Evolutionary conservation across 1,139 yeast species (phyloP).

Genomic region (Magnusiomyces paraingens): DNA sequence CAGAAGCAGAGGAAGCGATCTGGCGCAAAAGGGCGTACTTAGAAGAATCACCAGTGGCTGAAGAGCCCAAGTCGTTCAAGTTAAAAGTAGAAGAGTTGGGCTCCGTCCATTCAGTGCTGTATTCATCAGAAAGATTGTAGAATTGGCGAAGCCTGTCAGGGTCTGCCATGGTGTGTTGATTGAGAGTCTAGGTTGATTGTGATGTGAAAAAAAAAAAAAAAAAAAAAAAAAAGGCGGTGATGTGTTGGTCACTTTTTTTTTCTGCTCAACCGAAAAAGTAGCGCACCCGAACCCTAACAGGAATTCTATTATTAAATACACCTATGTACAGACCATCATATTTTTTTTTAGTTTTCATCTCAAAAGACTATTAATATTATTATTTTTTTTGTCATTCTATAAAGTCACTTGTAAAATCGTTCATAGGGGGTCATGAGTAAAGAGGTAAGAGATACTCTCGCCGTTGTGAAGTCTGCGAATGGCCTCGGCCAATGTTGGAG

Average conservation of each 20-base stretch:
- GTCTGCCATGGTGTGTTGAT: slow-evolving; percentile 7
- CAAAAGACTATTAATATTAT: background rate
- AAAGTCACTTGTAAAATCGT: background rate
- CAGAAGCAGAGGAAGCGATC: slow-evolving; percentile 19
- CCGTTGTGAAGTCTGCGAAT: slow-evolving; percentile 96
- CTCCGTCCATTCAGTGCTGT: slow-evolving; percentile 28
- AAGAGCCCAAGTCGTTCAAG: slow-evolving; percentile 11
- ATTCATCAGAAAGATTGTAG: slow-evolving; percentile 29
- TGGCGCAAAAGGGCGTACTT: slow-evolving; percentile 26
- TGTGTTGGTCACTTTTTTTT: background rate
- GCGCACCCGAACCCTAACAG: background rate
- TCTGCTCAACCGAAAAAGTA: too few relatives aligned
- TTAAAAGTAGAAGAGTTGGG: slow-evolving; percentile 8
- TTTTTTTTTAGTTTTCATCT: background rate
- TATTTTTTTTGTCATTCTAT: background rate
- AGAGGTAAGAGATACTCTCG: slow-evolving; percentile 88
- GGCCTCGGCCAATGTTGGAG: slow-evolving; percentile 77
- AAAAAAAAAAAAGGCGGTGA: background rate
- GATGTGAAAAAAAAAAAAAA: background rate
- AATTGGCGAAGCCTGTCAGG: slow-evolving; percentile 13
- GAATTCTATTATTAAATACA: background rate
- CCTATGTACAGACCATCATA: background rate
- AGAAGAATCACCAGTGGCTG: slow-evolving; percentile 9
- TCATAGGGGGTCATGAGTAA: slow-evolving; percentile 58
- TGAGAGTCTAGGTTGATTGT: background rate